Percentiles rank a stretch among this genome's conserved stretches.
phyloP scores from a whole-genome alignment of 176 grass and related monocot species.

The Carex cristatella region DNA sequence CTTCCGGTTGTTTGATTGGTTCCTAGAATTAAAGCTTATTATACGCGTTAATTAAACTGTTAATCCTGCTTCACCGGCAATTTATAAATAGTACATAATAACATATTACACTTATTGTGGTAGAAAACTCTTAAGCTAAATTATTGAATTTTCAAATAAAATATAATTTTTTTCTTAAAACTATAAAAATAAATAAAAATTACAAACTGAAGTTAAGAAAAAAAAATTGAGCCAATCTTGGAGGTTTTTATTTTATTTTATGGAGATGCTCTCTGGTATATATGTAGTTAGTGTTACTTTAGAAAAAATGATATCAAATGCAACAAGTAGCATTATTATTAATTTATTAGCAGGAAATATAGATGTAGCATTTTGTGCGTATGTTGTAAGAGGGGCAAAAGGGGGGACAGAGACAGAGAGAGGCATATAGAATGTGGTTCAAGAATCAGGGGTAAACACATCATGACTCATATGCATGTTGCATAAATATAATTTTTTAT shows the following conservation, averaged over 20 bases:
- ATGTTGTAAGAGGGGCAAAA: background rate
- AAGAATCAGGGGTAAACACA: background rate
- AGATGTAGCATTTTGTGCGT: background rate
- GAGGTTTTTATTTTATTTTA: background rate
- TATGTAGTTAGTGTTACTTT: background rate
- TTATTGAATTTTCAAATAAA: background rate
- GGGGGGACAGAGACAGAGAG: background rate
- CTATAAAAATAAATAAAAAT: background rate
- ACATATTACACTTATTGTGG: background rate
- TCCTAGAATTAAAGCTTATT: background rate
- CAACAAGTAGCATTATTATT: background rate
- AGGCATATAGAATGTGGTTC: slow-evolving; percentile 16
- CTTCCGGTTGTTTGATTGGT: background rate
- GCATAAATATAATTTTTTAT: slow-evolving; percentile 13
- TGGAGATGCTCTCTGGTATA: background rate
- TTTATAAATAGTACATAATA: background rate
- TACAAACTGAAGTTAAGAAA: background rate
- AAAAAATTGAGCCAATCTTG: background rate
- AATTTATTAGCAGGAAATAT: background rate
- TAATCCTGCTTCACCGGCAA: background rate
- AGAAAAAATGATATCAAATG: background rate
- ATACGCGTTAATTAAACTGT: background rate
- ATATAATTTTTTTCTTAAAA: background rate
- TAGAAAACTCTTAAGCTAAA: background rate
- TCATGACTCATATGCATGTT: slow-evolving; percentile 13